Conservation (phyloP, 208 protist species). For the Trypanosoma brucei region DNA sequence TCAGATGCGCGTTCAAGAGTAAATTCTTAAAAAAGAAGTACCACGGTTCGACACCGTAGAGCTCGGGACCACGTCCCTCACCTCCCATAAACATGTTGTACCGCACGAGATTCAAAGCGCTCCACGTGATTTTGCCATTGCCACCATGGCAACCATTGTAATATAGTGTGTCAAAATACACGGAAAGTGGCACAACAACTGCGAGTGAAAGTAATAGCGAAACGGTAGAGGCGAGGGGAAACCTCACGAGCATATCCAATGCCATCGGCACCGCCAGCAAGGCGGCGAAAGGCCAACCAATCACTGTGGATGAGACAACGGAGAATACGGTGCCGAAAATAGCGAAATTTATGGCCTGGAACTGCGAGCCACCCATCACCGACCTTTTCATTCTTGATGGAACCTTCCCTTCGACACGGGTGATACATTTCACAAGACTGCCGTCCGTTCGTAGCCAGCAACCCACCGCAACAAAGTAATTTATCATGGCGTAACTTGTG, state of each 20-base stretch:
- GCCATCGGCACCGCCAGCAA: constrained; percentile 77
- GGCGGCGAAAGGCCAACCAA: constrained; percentile 91
- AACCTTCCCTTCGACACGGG: not conserved
- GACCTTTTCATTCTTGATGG: not conserved
- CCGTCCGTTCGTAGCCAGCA: constrained; percentile 51
- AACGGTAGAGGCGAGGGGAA: constrained; percentile 22
- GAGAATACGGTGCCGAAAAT: constrained; percentile 38
- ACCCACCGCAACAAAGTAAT: constrained; percentile 54
- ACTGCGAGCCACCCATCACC: not conserved
- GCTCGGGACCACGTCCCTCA: constrained; percentile 54
- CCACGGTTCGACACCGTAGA: constrained; percentile 93
- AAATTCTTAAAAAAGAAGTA: constrained; percentile 92
- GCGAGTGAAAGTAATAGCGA: constrained; percentile 24
- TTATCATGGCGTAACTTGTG: constrained; percentile 86
- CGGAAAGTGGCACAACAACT: constrained; percentile 13
- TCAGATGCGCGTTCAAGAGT: constrained; percentile 92
- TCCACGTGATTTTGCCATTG: constrained; percentile 4
- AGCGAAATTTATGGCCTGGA: constrained; percentile 2
- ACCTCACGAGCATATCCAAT: constrained; percentile 61
- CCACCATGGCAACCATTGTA: constrained; percentile 29
- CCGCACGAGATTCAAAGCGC: constrained; percentile 55
- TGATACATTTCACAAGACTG: not conserved
- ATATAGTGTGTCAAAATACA: constrained; percentile 40
- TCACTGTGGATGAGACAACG: constrained; percentile 38
- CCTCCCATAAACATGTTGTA: constrained; percentile 56